Conservation (phyloP, 441 rosid genomes). For the Gossypium davidsonii region DNA sequence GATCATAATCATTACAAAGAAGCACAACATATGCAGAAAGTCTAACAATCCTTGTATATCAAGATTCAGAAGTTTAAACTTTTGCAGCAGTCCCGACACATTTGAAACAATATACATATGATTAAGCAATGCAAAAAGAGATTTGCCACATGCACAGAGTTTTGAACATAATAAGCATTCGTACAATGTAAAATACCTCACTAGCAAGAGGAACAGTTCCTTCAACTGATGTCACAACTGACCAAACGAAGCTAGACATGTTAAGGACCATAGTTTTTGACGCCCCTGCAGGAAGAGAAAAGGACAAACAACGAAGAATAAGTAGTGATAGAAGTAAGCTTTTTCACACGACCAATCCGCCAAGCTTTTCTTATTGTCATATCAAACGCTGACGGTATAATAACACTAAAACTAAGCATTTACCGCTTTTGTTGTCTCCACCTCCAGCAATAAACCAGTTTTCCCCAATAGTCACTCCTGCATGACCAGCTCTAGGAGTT, state of each 20-base stretch:
- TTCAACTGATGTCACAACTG: constrained; percentile 73
- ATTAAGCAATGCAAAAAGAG: neutral
- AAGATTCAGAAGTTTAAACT: neutral
- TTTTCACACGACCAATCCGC: neutral
- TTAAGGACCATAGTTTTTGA: constrained; percentile 89
- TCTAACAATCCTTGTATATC: neutral
- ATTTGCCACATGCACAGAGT: neutral
- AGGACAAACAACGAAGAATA: constrained; percentile 10
- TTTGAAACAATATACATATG: neutral
- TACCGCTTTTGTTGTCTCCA: constrained; percentile 97
- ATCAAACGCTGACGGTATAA: neutral
- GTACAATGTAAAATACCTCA: constrained; percentile 52
- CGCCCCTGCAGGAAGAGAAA: constrained; percentile 54
- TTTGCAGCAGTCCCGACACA: neutral
- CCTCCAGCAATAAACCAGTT: constrained; percentile 99
- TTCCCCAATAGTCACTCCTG: constrained; percentile 90
- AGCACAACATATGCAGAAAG: neutral
- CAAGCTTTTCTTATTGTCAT: neutral
- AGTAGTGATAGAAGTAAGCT: constrained; percentile 1
- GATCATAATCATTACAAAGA: neutral
- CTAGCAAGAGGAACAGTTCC: constrained; percentile 96
- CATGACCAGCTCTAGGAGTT: constrained; percentile 92
- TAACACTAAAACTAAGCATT: neutral
- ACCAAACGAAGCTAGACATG: constrained; percentile 98
- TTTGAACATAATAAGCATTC: neutral